Conservation (phyloP, 768 basidiomycete genomes). For the Clitopilus hobsonii region DNA sequence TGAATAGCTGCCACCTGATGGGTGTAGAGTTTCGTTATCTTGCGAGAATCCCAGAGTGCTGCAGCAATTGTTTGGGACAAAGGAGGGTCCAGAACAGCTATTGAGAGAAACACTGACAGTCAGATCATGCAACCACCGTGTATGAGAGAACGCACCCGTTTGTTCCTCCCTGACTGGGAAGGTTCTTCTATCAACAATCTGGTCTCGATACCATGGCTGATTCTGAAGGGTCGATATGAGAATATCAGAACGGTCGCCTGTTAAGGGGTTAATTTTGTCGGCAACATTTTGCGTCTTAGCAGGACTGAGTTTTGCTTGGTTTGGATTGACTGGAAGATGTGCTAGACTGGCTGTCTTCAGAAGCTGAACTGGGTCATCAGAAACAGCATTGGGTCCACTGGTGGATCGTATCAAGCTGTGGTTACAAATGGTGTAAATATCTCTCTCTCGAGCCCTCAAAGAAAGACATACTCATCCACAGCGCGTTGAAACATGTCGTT, state of each 20-base stretch:
- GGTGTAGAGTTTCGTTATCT: constrained; percentile 62
- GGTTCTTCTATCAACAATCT: constrained; percentile 57
- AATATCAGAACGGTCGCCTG: constrained; percentile 18
- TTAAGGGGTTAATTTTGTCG: not conserved
- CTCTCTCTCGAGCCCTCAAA: not conserved
- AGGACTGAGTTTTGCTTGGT: constrained; percentile 4
- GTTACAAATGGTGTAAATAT: not conserved
- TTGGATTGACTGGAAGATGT: constrained; percentile 63
- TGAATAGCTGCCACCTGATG: constrained; percentile 72
- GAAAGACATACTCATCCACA: constrained; percentile 61
- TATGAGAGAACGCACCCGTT: constrained; percentile 35
- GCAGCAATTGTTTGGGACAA: constrained; percentile 52
- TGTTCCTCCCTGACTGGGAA: constrained; percentile 48
- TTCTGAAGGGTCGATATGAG: constrained; percentile 55
- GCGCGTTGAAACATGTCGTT: constrained; percentile 62
- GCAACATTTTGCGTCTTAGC: not conserved
- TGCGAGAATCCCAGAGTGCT: constrained; percentile 54
- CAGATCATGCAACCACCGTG: not conserved
- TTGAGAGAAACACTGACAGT: not conserved
- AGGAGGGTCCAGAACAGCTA: constrained; percentile 47
- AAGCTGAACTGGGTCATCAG: constrained; percentile 58
- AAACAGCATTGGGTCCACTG: constrained; percentile 15
- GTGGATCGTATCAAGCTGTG: constrained; percentile 57
- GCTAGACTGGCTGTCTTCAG: constrained; percentile 64
- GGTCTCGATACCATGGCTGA: constrained; percentile 64